Evolutionary conservation across 2,329 filamentous ascomycete genomes (phyloP).

Genomic region (Alternaria longipes): DNA sequence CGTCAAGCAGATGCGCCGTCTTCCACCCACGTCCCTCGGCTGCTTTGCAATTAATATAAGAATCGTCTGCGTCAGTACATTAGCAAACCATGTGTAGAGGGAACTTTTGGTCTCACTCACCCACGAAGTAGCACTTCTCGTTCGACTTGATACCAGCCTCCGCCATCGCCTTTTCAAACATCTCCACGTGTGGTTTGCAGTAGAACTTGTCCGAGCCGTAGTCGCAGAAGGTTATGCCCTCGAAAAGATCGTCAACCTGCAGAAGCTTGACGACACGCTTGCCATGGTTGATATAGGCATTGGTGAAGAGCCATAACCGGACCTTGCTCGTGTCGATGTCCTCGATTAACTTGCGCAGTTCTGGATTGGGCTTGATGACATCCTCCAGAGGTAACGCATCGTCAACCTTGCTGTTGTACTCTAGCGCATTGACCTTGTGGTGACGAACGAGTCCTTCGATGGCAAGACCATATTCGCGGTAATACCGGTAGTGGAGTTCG

Average conservation of each 20-base stretch:
- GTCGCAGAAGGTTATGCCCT: constrained; percentile 94
- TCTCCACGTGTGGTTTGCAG: constrained; percentile 85
- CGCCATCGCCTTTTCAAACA: constrained; percentile 88
- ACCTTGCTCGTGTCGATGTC: constrained; percentile 87
- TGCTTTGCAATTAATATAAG: constrained; percentile 79
- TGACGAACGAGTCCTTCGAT: constrained; percentile 94
- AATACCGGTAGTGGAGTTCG: constrained; percentile 88
- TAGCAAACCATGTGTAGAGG: constrained; percentile 13
- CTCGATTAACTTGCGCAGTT: constrained; percentile 77
- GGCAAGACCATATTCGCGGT: constrained; percentile 94
- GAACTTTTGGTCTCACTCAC: constrained; percentile 61
- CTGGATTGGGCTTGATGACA: constrained; percentile 80
- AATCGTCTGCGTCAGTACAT: constrained; percentile 74
- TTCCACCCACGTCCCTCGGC: constrained; percentile 86
- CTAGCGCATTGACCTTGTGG: constrained; percentile 92
- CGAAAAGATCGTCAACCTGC: constrained; percentile 86
- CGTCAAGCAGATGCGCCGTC: constrained; percentile 84
- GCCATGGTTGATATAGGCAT: constrained; percentile 91
- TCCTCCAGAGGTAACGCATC: constrained; percentile 89
- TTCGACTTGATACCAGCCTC: constrained; percentile 76
- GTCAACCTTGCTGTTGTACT: constrained; percentile 94
- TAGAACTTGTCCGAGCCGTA: constrained; percentile 77
- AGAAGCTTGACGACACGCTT: constrained; percentile 82
- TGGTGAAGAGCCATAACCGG: constrained; percentile 93
- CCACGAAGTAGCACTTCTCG: constrained; percentile 89